These are phyloP conservation scores for Tilletia horrida DNA, from an alignment of 1,284 basidiomycete genomes.

Conservation along the genomic window DNA sequence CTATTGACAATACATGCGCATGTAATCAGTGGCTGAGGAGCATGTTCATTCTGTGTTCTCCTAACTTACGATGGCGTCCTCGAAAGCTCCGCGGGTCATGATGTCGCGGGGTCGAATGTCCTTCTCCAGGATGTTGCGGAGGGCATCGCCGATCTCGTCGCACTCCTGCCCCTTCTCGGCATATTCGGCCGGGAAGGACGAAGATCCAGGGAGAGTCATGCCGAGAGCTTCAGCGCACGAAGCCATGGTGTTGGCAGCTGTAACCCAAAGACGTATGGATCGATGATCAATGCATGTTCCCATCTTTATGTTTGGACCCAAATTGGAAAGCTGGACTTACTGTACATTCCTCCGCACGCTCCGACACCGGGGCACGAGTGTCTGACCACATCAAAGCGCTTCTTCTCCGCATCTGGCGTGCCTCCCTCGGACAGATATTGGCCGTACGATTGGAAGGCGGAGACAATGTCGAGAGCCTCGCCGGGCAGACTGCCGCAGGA, in stretches of 20 bases:
- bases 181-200: slow-evolving; percentile 52
- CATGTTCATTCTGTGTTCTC: not conserved
- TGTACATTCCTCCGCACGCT: slow-evolving; percentile 55
- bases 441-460: slow-evolving; percentile 53
- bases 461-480: slow-evolving; percentile 49
- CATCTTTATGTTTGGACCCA: too few species aligned
- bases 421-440: slow-evolving; percentile 50
- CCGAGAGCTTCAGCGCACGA: slow-evolving; percentile 52
- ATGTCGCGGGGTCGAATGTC: slow-evolving; percentile 52
- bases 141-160: slow-evolving; percentile 42
- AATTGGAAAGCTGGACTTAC: slow-evolving; percentile 9
- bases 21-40: too few species aligned
- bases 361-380: slow-evolving; percentile 52
- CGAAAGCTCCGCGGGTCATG: slow-evolving; percentile 50
- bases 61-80: slow-evolving; percentile 46
- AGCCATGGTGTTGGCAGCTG: slow-evolving; percentile 53
- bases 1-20: not conserved
- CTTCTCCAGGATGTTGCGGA: slow-evolving; percentile 52
- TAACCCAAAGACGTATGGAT: not conserved
- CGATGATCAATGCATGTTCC: not conserved
- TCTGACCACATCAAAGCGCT: slow-evolving; percentile 49
- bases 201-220: slow-evolving; percentile 52
- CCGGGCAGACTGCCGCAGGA: slow-evolving; percentile 38
- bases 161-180: slow-evolving; percentile 50
- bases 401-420: slow-evolving; percentile 48